Conservation (phyloP, 768 basidiomycete species). For the Cyclocybe aegerita region DNA sequence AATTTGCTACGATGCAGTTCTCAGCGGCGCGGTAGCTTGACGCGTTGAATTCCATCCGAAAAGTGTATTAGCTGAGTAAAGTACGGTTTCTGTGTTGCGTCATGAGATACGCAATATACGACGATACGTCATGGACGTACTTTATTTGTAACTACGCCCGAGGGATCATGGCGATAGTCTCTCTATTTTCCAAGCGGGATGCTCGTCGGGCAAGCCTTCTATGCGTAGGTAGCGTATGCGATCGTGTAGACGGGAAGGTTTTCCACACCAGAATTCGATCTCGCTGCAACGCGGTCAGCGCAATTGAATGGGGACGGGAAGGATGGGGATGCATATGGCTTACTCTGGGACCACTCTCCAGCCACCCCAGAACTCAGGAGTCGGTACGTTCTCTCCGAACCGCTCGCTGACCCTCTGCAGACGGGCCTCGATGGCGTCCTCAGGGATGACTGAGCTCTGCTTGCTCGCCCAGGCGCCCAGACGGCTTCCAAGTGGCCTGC, state of each 20-base stretch:
- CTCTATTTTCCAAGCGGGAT: constrained; percentile 73
- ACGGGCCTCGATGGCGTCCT: constrained; percentile 65
- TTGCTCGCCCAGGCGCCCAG: constrained; percentile 93
- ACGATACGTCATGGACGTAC: not conserved
- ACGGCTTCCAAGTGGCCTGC: constrained; percentile 79
- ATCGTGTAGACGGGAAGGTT: constrained; percentile 92
- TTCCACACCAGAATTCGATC: constrained; percentile 96
- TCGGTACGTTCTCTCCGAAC: constrained; percentile 65
- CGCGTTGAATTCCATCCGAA: no score
- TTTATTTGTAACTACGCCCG: not conserved
- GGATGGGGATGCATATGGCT: constrained; percentile 24
- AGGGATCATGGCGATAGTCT: constrained; percentile 70
- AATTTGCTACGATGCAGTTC: constrained; percentile 40
- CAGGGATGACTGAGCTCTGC: constrained; percentile 79
- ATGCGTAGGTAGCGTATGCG: constrained; percentile 75
- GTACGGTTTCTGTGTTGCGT: constrained; percentile 3
- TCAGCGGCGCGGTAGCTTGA: no score
- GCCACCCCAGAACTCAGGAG: constrained; percentile 95
- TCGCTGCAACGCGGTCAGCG: constrained; percentile 53
- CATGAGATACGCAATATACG: constrained; percentile 1
- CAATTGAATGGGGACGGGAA: not conserved
- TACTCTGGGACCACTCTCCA: constrained; percentile 93
- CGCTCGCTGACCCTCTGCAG: constrained; percentile 56
- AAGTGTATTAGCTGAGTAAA: not conserved
- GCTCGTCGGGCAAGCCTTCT: constrained; percentile 44